Evolutionary conservation across 2,329 filamentous ascomycete species (phyloP).

Genomic region (Cryphonectria radicalis): DNA sequence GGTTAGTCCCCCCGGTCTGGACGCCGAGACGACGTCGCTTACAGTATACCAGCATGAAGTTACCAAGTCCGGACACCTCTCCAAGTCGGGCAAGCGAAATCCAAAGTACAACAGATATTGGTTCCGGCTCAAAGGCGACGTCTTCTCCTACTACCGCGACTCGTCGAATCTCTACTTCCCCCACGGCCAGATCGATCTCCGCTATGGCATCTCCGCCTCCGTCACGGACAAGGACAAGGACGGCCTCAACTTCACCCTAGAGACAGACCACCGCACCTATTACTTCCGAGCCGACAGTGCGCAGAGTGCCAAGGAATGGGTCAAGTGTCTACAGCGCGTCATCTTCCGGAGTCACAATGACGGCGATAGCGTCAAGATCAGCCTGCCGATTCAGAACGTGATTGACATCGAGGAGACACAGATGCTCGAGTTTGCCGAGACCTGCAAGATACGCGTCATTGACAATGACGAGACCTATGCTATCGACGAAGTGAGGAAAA

Average conservation of each 20-base stretch:
- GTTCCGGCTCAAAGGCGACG: constrained; percentile 91
- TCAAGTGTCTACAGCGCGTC: constrained; percentile 88
- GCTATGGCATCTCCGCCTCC: constrained; percentile 87
- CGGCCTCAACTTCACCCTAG: constrained; percentile 75
- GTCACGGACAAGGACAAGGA: constrained; percentile 80
- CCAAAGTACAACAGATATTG: constrained; percentile 88
- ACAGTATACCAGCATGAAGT: constrained; percentile 62
- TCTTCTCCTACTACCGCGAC: constrained; percentile 86
- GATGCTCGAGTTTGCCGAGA: constrained; percentile 90
- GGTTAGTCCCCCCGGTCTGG: constrained; percentile 50
- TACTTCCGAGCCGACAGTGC: constrained; percentile 88
- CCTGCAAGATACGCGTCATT: constrained; percentile 89
- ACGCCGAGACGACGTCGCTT: constrained; percentile 5
- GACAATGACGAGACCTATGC: constrained; percentile 94
- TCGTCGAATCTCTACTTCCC: constrained; percentile 89
- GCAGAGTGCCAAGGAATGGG: constrained; percentile 93
- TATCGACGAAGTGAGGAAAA: constrained; percentile 77
- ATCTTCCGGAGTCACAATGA: constrained; percentile 97
- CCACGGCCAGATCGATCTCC: constrained; percentile 86
- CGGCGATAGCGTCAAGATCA: constrained; percentile 96
- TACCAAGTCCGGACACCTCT: constrained; percentile 85
- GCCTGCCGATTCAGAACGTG: constrained; percentile 83
- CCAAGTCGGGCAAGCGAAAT: constrained; percentile 86
- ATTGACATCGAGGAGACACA: constrained; percentile 92
- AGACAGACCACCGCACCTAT: constrained; percentile 81